Evolutionary conservation across 2,329 filamentous ascomycete genomes (phyloP), one percentile per base, ranked within the genome.

Genomic region (Geoglossum cookeanum): DNA sequence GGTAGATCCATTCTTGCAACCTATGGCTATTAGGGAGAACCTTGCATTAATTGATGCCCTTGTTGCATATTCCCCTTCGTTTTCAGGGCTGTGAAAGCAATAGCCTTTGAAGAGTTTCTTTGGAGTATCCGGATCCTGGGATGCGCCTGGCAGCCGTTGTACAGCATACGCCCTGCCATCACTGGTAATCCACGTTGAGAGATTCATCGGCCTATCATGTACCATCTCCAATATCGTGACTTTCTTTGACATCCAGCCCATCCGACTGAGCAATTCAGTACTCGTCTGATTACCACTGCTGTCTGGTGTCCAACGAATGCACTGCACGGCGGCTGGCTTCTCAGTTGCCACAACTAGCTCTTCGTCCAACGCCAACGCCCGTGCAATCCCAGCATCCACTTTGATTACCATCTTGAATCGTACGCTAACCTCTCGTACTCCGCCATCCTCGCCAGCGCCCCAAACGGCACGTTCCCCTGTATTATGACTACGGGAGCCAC

Each of bases 351-450:
- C 90, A 27, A 97, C 77, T 45, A 98, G 74, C 68, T 97, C 92
- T 58, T 95, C 87, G 62, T 97, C 92, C 27, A 97, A 76, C 1
- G 92, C 91, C 57, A 97, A 72, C 9, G 87, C 88, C 64, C 83
- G 87, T 63, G 83, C 83, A 63, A 98, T 96, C 1, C 92, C 92
- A 2, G 92, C 92, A 69, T 98, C 92, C 17, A 98, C 88, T 67
- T 94, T 94, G 66, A 98, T 97, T 13, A 95, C 91, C 86, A 96
- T 95, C 58, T 91, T 81, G 70, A 98, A 98, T 9, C 88, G 85
- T 54, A 98, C 78, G 64, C 85, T 94, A 58, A 94, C 81, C 69
- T 98, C 92, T 56, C 81, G 80, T 55, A 95, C 83, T 3, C 87
- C 87, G 54, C 78, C 78, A 8, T 86, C 86, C 68, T 96, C 92